These are phyloP conservation scores for Diplogelasinospora grovesii DNA, from an alignment of 495 filamentous ascomycete species.

Conservation along the genomic window DNA sequence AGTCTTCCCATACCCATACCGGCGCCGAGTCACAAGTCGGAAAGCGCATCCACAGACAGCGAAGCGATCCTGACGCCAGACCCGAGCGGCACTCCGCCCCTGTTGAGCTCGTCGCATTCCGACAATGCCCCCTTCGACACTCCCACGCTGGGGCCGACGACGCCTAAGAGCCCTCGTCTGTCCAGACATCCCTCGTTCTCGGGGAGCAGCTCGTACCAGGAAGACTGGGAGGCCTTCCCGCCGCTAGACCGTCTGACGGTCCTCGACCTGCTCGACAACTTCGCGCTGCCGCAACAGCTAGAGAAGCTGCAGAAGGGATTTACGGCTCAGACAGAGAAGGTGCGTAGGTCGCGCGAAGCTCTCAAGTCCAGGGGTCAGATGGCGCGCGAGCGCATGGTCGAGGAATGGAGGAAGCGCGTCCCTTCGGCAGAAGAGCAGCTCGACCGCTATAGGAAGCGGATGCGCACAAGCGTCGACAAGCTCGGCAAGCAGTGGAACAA, in stretches of 20 bases:
- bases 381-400: constrained; percentile 68
- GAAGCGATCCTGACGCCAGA: constrained; percentile 38
- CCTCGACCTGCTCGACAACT: constrained; percentile 89
- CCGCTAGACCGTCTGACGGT: constrained; percentile 88
- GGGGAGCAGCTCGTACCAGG: constrained; percentile 68
- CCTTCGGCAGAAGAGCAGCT: constrained; percentile 88
- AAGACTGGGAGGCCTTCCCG: constrained; percentile 81
- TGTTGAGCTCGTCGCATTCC: constrained; percentile 30
- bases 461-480: constrained; percentile 81
- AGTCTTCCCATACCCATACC: constrained; percentile 25
- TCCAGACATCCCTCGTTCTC: constrained; percentile 73
- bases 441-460: constrained; percentile 79
- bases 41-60: constrained; percentile 37
- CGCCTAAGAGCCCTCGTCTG: constrained; percentile 45
- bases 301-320: constrained; percentile 80
- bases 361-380: constrained; percentile 43
- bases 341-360: constrained; percentile 74
- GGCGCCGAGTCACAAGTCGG: constrained; percentile 32
- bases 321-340: constrained; percentile 73
- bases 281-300: constrained; percentile 79
- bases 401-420: constrained; percentile 76
- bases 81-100: constrained; percentile 29
- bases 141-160: constrained; percentile 36
- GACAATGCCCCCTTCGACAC: constrained; percentile 40
- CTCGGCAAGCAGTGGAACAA: constrained; percentile 82